Conservation (phyloP, 2,329 filamentous ascomycete genomes). For the Monilinia vaccinii-corymbosi region DNA sequence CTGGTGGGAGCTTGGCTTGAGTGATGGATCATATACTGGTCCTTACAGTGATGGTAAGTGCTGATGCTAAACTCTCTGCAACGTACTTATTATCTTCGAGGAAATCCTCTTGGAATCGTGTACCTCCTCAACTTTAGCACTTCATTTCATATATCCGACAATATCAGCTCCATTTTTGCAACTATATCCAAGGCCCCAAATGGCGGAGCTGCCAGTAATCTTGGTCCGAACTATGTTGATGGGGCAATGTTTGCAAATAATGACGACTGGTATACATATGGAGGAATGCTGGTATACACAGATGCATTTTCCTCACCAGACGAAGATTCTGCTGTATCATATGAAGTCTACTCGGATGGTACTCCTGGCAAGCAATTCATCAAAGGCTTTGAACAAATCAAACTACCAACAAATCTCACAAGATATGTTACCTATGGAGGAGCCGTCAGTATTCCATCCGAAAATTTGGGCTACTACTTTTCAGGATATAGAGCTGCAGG, state of each 20-base stretch:
- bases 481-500: slow-evolving; percentile 47
- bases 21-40: slow-evolving; percentile 34
- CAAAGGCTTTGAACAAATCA: background rate
- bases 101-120: slow-evolving; percentile 42
- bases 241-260: slow-evolving; percentile 59
- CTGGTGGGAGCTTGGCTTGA: slow-evolving; percentile 42
- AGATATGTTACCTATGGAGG: slow-evolving; percentile 58
- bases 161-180: slow-evolving; percentile 44
- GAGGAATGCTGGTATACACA: slow-evolving; percentile 40
- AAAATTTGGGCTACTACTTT: slow-evolving; percentile 65
- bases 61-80: background rate
- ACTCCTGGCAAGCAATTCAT: slow-evolving; percentile 26
- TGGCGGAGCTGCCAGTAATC: slow-evolving; percentile 39
- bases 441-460: slow-evolving; percentile 54
- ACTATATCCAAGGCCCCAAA: slow-evolving; percentile 38
- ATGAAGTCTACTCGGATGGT: slow-evolving; percentile 46
- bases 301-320: slow-evolving; percentile 32
- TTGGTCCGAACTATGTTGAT: slow-evolving; percentile 48
- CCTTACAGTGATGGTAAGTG: slow-evolving; percentile 34
- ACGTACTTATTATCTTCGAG: slow-evolving; percentile 30
- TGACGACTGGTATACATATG: slow-evolving; percentile 54
- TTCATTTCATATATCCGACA: slow-evolving; percentile 44
- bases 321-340: slow-evolving; percentile 39
- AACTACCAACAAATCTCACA: slow-evolving; percentile 40
- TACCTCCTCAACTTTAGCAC: slow-evolving; percentile 50